These are phyloP conservation scores for Ascoidea tarda DNA, from an alignment of 805 yeast species.

Conservation along the genomic window DNA sequence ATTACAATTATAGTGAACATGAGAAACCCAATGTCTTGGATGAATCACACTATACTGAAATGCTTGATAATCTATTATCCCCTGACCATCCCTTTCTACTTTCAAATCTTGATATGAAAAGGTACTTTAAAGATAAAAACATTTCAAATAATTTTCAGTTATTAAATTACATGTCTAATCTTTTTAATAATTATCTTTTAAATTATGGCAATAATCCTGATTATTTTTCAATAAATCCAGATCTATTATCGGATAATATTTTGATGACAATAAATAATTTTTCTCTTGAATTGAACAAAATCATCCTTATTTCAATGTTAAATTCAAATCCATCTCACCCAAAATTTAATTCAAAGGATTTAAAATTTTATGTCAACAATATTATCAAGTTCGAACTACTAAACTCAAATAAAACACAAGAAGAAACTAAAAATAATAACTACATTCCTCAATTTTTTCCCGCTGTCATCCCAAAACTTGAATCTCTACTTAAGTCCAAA, in stretches of 20 bases:
- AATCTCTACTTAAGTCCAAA: slow-evolving; percentile 1
- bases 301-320: slow-evolving; percentile 1
- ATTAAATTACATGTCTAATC: slow-evolving; percentile 5
- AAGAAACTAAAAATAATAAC: neutral
- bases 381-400: slow-evolving; percentile 1
- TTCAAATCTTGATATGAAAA: slow-evolving; percentile 10
- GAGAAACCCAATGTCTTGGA: too few species aligned
- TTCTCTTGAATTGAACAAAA: slow-evolving; percentile 2
- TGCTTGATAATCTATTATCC: slow-evolving; percentile 1
- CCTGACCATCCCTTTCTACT: slow-evolving; percentile 5
- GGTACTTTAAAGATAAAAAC: slow-evolving; percentile 11
- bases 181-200: slow-evolving; percentile 3
- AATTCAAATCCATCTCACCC: neutral
- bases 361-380: slow-evolving; percentile 5
- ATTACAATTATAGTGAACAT: slow-evolving; percentile 27
- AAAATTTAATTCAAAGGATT: slow-evolving; percentile 1
- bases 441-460: slow-evolving; percentile 6
- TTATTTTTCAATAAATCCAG: neutral
- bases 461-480: slow-evolving; percentile 4
- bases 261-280: too few species aligned
- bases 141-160: slow-evolving; percentile 13
- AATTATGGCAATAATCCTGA: neutral
- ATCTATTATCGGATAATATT: too few species aligned
- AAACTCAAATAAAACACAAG: neutral
- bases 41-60: neutral